Conservation (phyloP, 1,284 basidiomycete species). For the Neolentinus lepideus region DNA sequence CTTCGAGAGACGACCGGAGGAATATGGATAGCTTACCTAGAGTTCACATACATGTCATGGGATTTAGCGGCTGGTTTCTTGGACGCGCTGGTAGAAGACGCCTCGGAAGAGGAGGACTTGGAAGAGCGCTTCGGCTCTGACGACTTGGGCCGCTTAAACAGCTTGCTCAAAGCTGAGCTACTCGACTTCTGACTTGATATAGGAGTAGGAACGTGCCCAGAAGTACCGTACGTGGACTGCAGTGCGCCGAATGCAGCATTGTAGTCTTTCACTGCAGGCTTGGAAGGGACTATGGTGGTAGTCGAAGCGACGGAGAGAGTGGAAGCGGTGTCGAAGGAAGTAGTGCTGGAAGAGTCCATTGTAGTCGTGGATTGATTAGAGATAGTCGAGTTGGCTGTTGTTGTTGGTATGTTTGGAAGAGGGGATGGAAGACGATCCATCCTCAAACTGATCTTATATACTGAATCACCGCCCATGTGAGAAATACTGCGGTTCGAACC, state of each 20-base stretch:
- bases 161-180: neutral
- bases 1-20: neutral
- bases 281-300: neutral
- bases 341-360: neutral
- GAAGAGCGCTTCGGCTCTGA: neutral
- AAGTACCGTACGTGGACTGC: slow-evolving; percentile 1
- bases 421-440: too few species aligned
- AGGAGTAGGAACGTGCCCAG: slow-evolving; percentile 1
- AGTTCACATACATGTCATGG: neutral
- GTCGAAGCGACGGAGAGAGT: neutral
- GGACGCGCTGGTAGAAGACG: neutral
- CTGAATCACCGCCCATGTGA: too few species aligned
- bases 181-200: neutral
- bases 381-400: neutral
- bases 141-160: neutral
- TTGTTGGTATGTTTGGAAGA: too few species aligned
- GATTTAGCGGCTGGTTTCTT: neutral
- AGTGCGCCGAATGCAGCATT: slow-evolving; percentile 2
- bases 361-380: neutral
- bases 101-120: neutral
- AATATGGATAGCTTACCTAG: neutral
- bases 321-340: neutral
- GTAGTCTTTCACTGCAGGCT: neutral
- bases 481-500: too few species aligned
- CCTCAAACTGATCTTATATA: too few species aligned